Base-by-base conservation (phyloP, 2,329 filamentous ascomycete species). In the Pseudocercospora pini-densiflorae region DNA sequence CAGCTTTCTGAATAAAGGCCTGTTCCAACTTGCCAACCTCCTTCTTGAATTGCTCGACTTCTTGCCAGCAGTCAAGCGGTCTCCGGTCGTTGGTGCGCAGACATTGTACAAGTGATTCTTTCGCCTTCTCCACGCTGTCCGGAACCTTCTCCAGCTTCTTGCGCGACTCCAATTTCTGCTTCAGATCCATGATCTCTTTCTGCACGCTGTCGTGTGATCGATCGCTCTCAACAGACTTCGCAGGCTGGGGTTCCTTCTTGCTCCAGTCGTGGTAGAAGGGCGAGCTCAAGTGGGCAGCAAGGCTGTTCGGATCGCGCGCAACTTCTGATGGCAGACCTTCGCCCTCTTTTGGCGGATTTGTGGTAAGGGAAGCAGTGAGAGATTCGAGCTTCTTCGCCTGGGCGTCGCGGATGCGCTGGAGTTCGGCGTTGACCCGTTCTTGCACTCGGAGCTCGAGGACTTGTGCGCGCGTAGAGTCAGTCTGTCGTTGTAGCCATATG, bases 11-110 rank as follows among this genome's bases (percentile, higher is more conserved):
- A 40, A 97, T 92, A 88, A 96, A 98, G 27, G 85, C 85, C 81
- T 88, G 90, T 87, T 97, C 94, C 80, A 97, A 80, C 82, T 88
- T 89, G 73, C 91, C 88, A 59, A 98, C 94, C 85, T 97, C 92
- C 74, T 87, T 86, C 87, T 94, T 97, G 81, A 98, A 98, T 21
- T 84, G 85, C 82, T 96, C 91, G 24, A 97, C 93, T 86, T 97
- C 93, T 80, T 89, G 87, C 91, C 92, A 97, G 86, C 94, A 98
- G 83, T 97, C 92, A 77, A 97, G 83, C 78, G 94, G 94, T 79
- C 93, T 87, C 70, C 93, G 86, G 81, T 97, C 94, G 79, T 97
- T 90, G 76, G 90, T 86, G 68, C 91, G 85, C 83, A 98, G 83
- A 79, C 94, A 98, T 74, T 87, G 86, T 69, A 95, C 88, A 63